Conservation (phyloP, 768 basidiomycete genomes). For the Mycena epipterygia region DNA sequence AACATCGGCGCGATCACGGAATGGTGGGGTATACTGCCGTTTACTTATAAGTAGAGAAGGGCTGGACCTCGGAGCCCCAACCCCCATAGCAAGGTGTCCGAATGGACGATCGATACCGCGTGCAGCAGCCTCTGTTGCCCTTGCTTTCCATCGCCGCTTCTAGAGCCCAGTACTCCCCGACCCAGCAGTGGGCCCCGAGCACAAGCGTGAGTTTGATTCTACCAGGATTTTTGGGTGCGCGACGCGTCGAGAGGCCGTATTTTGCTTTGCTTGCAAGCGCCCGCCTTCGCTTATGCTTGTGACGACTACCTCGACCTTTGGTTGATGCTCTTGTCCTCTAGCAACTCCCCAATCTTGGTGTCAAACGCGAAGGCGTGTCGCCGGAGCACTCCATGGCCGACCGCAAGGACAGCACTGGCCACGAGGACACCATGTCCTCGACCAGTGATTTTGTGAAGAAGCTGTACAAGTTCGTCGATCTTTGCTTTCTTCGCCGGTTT, state of each 20-base stretch:
- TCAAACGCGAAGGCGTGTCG: slow-evolving; percentile 35
- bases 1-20: background rate
- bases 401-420: slow-evolving; percentile 26
- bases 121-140: slow-evolving; percentile 34
- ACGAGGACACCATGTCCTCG: slow-evolving; percentile 86
- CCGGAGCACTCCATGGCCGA: slow-evolving; percentile 32
- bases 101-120: slow-evolving; percentile 36
- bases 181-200: slow-evolving; percentile 29
- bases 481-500: background rate
- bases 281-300: background rate
- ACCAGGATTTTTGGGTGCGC: background rate
- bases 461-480: slow-evolving; percentile 81
- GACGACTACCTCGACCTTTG: background rate
- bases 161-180: slow-evolving; percentile 33
- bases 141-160: slow-evolving; percentile 38
- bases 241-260: slow-evolving; percentile 25
- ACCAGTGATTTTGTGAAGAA: slow-evolving; percentile 96
- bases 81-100: background rate
- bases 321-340: slow-evolving; percentile 31
- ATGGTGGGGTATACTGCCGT: background rate
- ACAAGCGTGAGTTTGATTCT: slow-evolving; percentile 29
- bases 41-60: slow-evolving; percentile 33
- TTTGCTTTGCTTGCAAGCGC: slow-evolving; percentile 21
- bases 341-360: slow-evolving; percentile 32
- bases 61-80: slow-evolving; percentile 26